Evolutionary conservation across 768 basidiomycete genomes (phyloP).

Genomic region (Collybia sordida): DNA sequence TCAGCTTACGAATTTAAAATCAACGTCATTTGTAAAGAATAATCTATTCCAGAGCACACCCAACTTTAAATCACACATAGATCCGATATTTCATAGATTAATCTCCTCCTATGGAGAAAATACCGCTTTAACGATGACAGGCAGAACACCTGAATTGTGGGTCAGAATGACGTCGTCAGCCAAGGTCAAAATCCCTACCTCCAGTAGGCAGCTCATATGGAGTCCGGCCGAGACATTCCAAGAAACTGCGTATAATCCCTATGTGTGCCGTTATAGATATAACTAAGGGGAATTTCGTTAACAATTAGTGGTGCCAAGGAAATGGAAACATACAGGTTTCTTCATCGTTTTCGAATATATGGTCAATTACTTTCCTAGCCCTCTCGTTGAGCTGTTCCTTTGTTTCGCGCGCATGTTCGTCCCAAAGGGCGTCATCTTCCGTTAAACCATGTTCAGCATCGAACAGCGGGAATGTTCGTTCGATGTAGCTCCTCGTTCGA

Average conservation of each 20-base stretch:
- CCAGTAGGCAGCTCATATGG: slow-evolving; percentile 56
- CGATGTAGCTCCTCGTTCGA: slow-evolving; percentile 47
- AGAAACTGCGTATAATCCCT: slow-evolving; percentile 57
- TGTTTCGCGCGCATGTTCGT: slow-evolving; percentile 53
- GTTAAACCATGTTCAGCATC: slow-evolving; percentile 54
- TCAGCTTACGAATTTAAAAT: too few species aligned
- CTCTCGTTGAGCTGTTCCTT: slow-evolving; percentile 43
- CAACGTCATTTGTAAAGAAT: too few species aligned
- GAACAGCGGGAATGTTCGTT: slow-evolving; percentile 47
- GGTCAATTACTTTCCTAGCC: slow-evolving; percentile 51
- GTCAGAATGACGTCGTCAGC: background rate
- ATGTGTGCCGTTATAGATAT: slow-evolving; percentile 69
- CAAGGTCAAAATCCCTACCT: slow-evolving; percentile 34
- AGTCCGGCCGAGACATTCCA: slow-evolving; percentile 45
- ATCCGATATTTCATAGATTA: too few species aligned
- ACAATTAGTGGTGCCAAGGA: slow-evolving; percentile 18
- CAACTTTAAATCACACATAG: too few species aligned
- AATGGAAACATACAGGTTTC: slow-evolving; percentile 41
- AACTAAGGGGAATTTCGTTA: slow-evolving; percentile 38
- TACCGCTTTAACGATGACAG: slow-evolving; percentile 15
- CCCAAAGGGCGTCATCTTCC: slow-evolving; percentile 69
- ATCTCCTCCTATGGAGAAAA: slow-evolving; percentile 3
- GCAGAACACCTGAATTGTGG: slow-evolving; percentile 16
- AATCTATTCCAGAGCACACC: too few species aligned
- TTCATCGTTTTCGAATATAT: slow-evolving; percentile 47